Conservation (phyloP, 2,329 filamentous ascomycete species). For the Albophoma yamanashiensis region DNA sequence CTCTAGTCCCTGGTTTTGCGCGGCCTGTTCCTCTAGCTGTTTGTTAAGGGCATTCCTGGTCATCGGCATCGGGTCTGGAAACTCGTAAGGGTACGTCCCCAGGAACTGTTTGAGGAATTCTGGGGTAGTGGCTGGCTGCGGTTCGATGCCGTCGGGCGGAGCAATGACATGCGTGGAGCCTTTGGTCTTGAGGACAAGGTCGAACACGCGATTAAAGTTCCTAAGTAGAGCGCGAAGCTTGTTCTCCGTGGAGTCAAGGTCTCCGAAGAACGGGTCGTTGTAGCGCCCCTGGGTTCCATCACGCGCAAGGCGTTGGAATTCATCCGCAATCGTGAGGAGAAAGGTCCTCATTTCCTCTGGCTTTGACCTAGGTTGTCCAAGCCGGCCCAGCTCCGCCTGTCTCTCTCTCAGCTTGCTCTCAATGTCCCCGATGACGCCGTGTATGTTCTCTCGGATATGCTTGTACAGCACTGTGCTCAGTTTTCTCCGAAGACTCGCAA, state of each 20-base stretch:
- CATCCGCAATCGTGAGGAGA: conserved; percentile 22
- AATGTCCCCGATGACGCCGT: conserved; percentile 14
- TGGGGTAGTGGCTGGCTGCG: conserved; percentile 6
- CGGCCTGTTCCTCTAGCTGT: conserved; percentile 20
- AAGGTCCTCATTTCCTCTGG: conserved; percentile 18
- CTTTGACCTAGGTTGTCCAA: conserved; percentile 11
- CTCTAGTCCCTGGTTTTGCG: conserved; percentile 26
- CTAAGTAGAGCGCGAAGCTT: conserved; percentile 20
- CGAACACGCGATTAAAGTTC: conserved; percentile 19
- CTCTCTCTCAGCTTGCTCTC: conserved; percentile 11
- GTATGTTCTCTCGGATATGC: conserved; percentile 17
- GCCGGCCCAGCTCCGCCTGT: conserved; percentile 7
- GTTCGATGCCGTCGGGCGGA: background rate
- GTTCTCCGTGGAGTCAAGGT: conserved; percentile 2
- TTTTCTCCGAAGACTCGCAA: conserved; percentile 20
- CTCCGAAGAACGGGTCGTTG: conserved; percentile 25
- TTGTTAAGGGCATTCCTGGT: conserved; percentile 6
- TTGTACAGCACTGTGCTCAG: conserved; percentile 20
- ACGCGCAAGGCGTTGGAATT: conserved; percentile 20
- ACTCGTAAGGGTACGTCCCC: conserved; percentile 4
- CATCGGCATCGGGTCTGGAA: conserved; percentile 15
- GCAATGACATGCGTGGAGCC: conserved; percentile 12
- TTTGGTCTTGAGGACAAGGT: conserved; percentile 12
- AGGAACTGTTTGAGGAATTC: conserved; percentile 18
- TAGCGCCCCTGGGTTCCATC: conserved; percentile 19